Percentiles rank a stretch among this genome's conserved stretches.
Evolutionary conservation across 2,329 filamentous ascomycete genomes (phyloP).

Genomic region (Alternaria gansuensis): DNA sequence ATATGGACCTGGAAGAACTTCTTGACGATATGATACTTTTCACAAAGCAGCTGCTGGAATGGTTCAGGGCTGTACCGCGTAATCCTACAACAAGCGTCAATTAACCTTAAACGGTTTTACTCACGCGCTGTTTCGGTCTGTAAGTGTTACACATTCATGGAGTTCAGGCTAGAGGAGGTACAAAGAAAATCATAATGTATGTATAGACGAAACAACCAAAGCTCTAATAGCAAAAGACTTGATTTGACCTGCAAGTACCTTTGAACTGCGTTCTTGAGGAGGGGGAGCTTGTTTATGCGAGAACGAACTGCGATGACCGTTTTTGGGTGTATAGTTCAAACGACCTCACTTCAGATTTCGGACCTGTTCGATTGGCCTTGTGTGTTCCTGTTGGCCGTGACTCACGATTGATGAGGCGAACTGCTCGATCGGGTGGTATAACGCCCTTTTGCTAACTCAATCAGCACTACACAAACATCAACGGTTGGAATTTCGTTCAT

Average conservation of each 20-base stretch:
- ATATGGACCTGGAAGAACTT: not conserved
- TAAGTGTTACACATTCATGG: not conserved
- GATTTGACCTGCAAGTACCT: not conserved
- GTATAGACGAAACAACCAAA: not conserved
- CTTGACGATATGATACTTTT: not conserved
- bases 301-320: not conserved
- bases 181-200: not conserved
- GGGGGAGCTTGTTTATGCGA: not conserved
- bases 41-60: not conserved
- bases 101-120: too few relatives aligned
- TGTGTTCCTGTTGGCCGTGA: not conserved
- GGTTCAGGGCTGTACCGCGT: not conserved
- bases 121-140: not conserved
- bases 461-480: not conserved
- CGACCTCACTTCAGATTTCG: not conserved
- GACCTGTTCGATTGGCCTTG: not conserved
- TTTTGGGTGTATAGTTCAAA: too few relatives aligned
- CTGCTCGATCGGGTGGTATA: not conserved
- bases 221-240: not conserved
- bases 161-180: not conserved
- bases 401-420: not conserved
- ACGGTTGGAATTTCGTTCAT: not conserved
- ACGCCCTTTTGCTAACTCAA: slow-evolving; percentile 3
- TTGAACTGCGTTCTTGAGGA: not conserved
- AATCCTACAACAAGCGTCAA: too few relatives aligned